Base-by-base conservation (phyloP, 1,139 yeast genomes). In the Nakaseomyces delphensis region DNA sequence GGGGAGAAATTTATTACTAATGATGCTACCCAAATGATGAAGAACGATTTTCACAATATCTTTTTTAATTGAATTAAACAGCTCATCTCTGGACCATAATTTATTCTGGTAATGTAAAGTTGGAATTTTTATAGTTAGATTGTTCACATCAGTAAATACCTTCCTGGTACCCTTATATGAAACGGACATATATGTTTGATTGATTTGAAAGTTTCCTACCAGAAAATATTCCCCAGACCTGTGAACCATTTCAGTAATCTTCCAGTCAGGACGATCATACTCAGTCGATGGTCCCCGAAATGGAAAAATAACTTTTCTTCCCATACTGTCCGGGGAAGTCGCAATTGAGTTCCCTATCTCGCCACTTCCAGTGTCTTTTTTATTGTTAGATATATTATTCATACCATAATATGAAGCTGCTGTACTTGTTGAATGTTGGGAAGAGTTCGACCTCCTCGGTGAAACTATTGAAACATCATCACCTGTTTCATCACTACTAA, bases 71-170 rank as follows among this genome's bases (percentile, higher is more conserved):
- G 77, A 72, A 43, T 74, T 63, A 24, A 81, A 71, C 39, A 86
- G 68, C 47, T 87, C 96, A 49, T 82, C 76, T 40, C 76, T 76
- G 1, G 94, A 78, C 93, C 95, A 84, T 24, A 85, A 67, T 64
- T 78, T 79, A 60, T 85, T 75, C 38, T 60, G 61, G 56, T 83
- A 83, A 45, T 67, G 71, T 38, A 86, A 64, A n/a, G 64, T 65
- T 0, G 96, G 96, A 32, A 85, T 66, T 20, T 69, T 71, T 28
- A 87, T 67, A 20, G 70, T 71, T 47, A 89, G 71, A 48, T 79
- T 76, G 48, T 83, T 81, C 11, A 87, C 83, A 59, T 86, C 86
- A 8, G 86, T 71, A 37, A 87, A 65, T 43, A 79, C 65, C 42
- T 74, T 71, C 36, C 83, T 83, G 1, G 81, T 74, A 3, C 95